phyloP scores from a whole-genome alignment of 2,329 filamentous ascomycete species.

The Alternaria dauci region DNA sequence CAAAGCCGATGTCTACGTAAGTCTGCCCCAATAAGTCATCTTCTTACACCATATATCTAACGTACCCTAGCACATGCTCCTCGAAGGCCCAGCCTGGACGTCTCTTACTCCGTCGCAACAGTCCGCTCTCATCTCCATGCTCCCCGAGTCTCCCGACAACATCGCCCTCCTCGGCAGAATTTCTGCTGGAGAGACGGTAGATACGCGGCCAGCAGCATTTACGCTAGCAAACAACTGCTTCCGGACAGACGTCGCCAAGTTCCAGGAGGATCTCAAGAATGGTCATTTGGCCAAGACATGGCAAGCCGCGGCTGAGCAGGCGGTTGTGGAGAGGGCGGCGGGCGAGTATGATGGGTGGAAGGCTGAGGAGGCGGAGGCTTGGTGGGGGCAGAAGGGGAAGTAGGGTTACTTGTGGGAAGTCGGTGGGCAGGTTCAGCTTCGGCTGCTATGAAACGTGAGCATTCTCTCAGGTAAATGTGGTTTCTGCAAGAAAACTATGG shows the following conservation, averaged over 20 bases:
- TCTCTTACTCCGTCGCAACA: slow-evolving; percentile 36
- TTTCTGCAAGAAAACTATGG: too few relatives aligned
- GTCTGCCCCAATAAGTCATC: not conserved
- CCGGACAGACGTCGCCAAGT: slow-evolving; percentile 62
- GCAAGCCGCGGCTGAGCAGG: slow-evolving; percentile 63
- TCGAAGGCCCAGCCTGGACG: slow-evolving; percentile 43
- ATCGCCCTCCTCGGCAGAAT: slow-evolving; percentile 21
- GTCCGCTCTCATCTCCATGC: slow-evolving; percentile 30
- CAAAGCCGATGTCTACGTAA: slow-evolving; percentile 44
- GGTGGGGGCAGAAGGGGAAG: slow-evolving; percentile 65
- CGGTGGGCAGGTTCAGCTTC: too few relatives aligned
- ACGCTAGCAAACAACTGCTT: slow-evolving; percentile 55
- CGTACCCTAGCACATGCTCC: slow-evolving; percentile 38
- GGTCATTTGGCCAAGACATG: slow-evolving; percentile 67
- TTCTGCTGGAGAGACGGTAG: slow-evolving; percentile 21
- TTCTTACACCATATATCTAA: slow-evolving; percentile 4
- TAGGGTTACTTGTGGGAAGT: slow-evolving; percentile 24
- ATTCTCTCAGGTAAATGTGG: too few relatives aligned
- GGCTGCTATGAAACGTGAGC: too few relatives aligned
- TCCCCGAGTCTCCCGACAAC: slow-evolving; percentile 35
- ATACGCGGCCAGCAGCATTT: slow-evolving; percentile 36
- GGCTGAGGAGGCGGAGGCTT: slow-evolving; percentile 62
- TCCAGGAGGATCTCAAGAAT: slow-evolving; percentile 63
- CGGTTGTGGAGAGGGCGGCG: slow-evolving; percentile 59
- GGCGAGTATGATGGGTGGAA: slow-evolving; percentile 67